Percentiles rank a stretch among this genome's conserved stretches.
phyloP scores from a whole-genome alignment of 1,284 basidiomycete genomes.

The Leccinum variabile region DNA sequence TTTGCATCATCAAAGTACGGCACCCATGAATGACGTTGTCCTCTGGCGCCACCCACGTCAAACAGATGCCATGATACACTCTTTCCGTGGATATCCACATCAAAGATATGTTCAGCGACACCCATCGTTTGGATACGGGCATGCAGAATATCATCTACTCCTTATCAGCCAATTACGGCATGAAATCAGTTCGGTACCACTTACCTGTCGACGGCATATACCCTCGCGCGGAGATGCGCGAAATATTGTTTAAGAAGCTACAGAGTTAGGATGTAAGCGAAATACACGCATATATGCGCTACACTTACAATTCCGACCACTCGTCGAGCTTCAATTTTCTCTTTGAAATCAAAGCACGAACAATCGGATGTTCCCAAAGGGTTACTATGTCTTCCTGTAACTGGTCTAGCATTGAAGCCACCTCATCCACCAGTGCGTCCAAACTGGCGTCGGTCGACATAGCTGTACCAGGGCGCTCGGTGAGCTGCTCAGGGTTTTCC shows the following conservation, averaged over 20 bases:
- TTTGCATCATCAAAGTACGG: slow-evolving; percentile 83
- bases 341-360: slow-evolving; percentile 63
- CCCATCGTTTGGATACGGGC: slow-evolving; percentile 85
- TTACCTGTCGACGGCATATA: slow-evolving; percentile 74
- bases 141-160: slow-evolving; percentile 77
- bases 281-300: slow-evolving; percentile 23
- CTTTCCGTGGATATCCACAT: slow-evolving; percentile 71
- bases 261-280: slow-evolving; percentile 10
- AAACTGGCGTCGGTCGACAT: slow-evolving; percentile 32
- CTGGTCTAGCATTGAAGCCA: slow-evolving; percentile 55
- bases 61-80: slow-evolving; percentile 76
- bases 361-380: slow-evolving; percentile 69
- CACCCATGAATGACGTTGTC: slow-evolving; percentile 82
- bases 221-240: slow-evolving; percentile 60
- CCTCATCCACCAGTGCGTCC: slow-evolving; percentile 59
- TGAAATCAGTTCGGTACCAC: slow-evolving; percentile 6
- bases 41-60: slow-evolving; percentile 80
- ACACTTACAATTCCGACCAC: slow-evolving; percentile 79
- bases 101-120: slow-evolving; percentile 75
- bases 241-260: slow-evolving; percentile 74
- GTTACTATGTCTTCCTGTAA: slow-evolving; percentile 62
- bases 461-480: slow-evolving; percentile 30
- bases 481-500: slow-evolving; percentile 11
- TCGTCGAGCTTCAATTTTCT: slow-evolving; percentile 76
- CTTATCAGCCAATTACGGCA: slow-evolving; percentile 1